Evolutionary conservation across 306 rosid genomes (phyloP), one percentile per base, ranked within the genome.

Genomic region (Ormosia emarginata): DNA sequence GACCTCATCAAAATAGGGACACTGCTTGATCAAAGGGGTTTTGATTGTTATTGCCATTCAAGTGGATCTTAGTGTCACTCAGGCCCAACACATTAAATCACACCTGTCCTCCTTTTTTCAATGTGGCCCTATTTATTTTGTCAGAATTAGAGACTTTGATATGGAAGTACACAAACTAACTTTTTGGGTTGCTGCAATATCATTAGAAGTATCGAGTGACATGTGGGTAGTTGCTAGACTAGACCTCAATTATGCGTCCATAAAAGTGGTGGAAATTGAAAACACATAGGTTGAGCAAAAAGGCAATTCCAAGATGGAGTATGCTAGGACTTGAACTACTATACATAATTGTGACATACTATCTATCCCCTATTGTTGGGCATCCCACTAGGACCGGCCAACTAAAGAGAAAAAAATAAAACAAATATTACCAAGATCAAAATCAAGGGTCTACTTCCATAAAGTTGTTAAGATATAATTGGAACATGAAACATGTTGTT

Each of bases 21-120:
- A 76, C 57, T 71, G 83, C 58, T 78, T 86, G 37, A 81, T 82
- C 85, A 66, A 70, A 85, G 50, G 65, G 71, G 52, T 59, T 59
- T 34, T 78, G 67, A 71, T 81, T 50, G 71, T 47, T 68, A 32
- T 82, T 83, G 84, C 82, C 71, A 79, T 74, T 84, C 82, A 81
- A 36, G 87, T 84, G 91, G 91, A 85, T 79, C 83, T 65, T 85
- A 74, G 64, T 74, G 78, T 17, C 71, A 69, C 29, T 80, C 8
- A 57, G 90, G 89, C 90, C 88, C 91, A 89, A 75, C 82, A 82
- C 59, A 86, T 83, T 84, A 74, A 77, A 49, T 82, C 82, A 44
- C 71, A 75, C 77, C 15, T 77, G 65, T 66, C 63, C 62, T 65
- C 36, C 61, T 79, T 74, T 83, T 81, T 79, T 64, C 68, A 81